A percentile compares a stretch with the other conserved stretches of the same genome.
Evolutionary conservation across 2,329 filamentous ascomycete genomes (phyloP).

Genomic region (Arthroderma sp.): DNA sequence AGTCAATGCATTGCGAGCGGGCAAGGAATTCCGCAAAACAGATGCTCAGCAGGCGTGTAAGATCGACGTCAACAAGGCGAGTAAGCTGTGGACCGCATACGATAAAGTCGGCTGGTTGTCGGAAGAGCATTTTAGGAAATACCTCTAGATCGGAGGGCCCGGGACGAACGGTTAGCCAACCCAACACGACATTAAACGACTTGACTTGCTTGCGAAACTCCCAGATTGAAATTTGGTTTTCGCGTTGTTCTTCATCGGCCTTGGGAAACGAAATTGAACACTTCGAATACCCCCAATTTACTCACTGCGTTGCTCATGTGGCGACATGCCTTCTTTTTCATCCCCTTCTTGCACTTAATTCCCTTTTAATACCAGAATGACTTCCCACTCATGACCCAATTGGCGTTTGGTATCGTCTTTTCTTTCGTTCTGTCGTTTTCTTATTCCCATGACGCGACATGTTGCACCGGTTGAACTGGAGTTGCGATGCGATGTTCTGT

Average conservation of each 20-base stretch:
- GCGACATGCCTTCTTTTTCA: background rate
- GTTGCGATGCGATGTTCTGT: background rate
- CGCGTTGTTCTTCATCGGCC: background rate
- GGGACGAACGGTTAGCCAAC: too few relatives aligned
- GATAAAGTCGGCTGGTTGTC: constrained; percentile 78
- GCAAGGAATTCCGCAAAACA: constrained; percentile 86
- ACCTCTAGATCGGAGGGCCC: constrained; percentile 17
- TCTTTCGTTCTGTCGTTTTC: background rate
- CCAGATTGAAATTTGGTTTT: background rate
- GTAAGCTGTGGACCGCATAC: constrained; percentile 80
- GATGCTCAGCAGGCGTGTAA: constrained; percentile 94
- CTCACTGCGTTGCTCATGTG: background rate
- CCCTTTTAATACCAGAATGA: constrained; percentile 3
- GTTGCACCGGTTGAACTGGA: background rate
- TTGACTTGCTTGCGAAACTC: background rate
- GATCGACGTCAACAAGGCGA: constrained; percentile 96
- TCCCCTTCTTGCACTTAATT: background rate
- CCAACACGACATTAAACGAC: background rate
- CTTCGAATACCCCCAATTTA: background rate
- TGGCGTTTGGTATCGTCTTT: background rate
- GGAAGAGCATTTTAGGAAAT: constrained; percentile 38
- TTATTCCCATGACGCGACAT: background rate
- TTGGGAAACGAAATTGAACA: constrained; percentile 1
- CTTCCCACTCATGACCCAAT: background rate
- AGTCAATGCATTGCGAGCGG: constrained; percentile 51